These are phyloP conservation scores for Eimeria acervulina DNA, from an alignment of 169 alveolate genomes.

Conservation along the genomic window DNA sequence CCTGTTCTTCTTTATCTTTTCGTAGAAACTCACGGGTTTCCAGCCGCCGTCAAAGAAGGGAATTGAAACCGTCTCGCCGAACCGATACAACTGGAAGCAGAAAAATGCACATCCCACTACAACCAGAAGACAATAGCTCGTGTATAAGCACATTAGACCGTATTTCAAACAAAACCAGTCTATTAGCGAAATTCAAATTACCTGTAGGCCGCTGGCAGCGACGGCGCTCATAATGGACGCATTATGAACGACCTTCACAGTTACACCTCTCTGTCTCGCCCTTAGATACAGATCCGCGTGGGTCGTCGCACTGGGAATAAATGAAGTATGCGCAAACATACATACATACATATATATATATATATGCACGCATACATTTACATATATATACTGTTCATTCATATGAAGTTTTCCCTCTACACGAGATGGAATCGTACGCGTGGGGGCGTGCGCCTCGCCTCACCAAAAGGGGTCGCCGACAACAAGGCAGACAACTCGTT, in stretches of 20 bases:
- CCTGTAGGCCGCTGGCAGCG: conserved; percentile 90
- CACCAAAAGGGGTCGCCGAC: conserved; percentile 95
- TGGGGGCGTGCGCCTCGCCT: not conserved
- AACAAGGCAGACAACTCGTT: conserved; percentile 91
- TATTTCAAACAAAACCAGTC: not conserved
- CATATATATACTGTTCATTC: not conserved
- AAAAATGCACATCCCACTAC: not conserved
- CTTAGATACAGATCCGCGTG: conserved; percentile 94
- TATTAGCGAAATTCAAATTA: not conserved
- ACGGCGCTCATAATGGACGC: conserved; percentile 94
- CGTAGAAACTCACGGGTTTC: conserved; percentile 98
- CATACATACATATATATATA: not conserved
- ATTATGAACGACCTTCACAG: conserved; percentile 93
- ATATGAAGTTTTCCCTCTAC: not conserved
- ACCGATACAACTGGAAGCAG: conserved; percentile 94
- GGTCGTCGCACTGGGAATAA: conserved; percentile 93
- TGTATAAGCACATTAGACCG: not conserved
- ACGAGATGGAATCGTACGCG: not conserved
- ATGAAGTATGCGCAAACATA: not conserved
- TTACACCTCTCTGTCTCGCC: conserved; percentile 90
- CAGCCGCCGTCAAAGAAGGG: conserved; percentile 98
- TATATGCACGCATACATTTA: not conserved
- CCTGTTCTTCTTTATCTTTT: conserved; percentile 94
- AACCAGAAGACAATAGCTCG: not conserved
- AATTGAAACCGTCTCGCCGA: conserved; percentile 99